Conservation (phyloP, 2,329 filamentous ascomycete species). For the Epichloe gansuensis region DNA sequence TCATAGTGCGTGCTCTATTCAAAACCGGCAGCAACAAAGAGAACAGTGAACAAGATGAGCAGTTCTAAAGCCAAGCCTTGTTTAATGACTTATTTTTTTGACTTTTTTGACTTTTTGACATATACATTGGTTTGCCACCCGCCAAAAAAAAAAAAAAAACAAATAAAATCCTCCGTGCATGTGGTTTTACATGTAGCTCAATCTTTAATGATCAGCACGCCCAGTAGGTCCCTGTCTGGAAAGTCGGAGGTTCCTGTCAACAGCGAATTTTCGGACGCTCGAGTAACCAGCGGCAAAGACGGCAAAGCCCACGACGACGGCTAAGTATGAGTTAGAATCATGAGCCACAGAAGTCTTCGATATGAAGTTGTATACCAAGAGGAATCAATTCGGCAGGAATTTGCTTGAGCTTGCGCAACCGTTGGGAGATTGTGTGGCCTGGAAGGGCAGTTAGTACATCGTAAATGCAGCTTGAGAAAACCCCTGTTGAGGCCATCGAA, state of each 20-base stretch:
- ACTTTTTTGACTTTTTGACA: slow-evolving; percentile 6
- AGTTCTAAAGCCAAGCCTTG: slow-evolving; percentile 4
- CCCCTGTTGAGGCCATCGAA: neutral
- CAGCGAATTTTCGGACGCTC: slow-evolving; percentile 64
- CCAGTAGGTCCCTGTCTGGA: slow-evolving; percentile 49
- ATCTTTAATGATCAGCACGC: slow-evolving; percentile 21
- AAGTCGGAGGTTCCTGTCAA: slow-evolving; percentile 89
- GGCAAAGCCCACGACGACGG: slow-evolving; percentile 78
- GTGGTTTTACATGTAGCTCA: slow-evolving; percentile 2
- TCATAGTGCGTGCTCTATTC: slow-evolving; percentile 6
- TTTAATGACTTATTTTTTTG: slow-evolving; percentile 5
- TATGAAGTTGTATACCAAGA: slow-evolving; percentile 51
- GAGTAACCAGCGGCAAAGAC: slow-evolving; percentile 75
- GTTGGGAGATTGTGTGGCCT: slow-evolving; percentile 97
- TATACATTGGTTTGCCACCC: slow-evolving; percentile 9
- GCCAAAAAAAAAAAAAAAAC: slow-evolving; percentile 1
- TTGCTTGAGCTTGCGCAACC: slow-evolving; percentile 76
- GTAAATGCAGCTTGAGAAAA: neutral
- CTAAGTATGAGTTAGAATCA: slow-evolving; percentile 29
- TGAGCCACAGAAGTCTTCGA: neutral
- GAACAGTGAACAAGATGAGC: slow-evolving; percentile 5
- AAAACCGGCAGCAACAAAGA: slow-evolving; percentile 12
- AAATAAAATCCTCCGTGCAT: slow-evolving; percentile 3
- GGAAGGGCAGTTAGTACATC: slow-evolving; percentile 3
- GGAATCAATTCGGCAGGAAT: slow-evolving; percentile 91